phyloP scores from a whole-genome alignment of 129 eudicot species.

The Smallanthus sonchifolius region DNA sequence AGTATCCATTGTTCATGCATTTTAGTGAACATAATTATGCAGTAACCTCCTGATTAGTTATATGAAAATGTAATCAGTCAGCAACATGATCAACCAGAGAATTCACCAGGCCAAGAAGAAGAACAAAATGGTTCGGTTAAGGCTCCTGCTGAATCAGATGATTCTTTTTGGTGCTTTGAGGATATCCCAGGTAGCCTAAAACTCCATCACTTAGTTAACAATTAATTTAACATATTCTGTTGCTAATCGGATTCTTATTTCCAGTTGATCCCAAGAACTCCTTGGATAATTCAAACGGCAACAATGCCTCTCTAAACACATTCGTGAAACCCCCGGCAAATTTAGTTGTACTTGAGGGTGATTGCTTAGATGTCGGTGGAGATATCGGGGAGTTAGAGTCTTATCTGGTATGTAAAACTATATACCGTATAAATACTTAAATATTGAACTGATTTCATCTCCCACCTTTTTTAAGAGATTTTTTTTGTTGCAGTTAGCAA shows the following conservation, averaged over 20 bases:
- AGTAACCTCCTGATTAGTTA: conserved; percentile 17
- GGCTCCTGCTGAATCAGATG: conserved; percentile 60
- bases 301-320: conserved; percentile 34
- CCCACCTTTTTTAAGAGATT: neutral
- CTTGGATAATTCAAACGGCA: conserved; percentile 44
- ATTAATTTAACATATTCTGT: neutral
- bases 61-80: conserved; percentile 40
- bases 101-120: conserved; percentile 45
- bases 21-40: neutral
- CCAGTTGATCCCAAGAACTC: conserved; percentile 82
- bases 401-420: conserved; percentile 62
- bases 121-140: conserved; percentile 38
- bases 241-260: conserved; percentile 18
- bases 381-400: conserved; percentile 86
- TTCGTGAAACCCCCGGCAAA: conserved; percentile 91
- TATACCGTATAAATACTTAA: neutral
- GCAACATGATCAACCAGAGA: conserved; percentile 53
- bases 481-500: conserved; percentile 64
- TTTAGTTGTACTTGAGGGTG: conserved; percentile 91
- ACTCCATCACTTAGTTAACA: neutral
- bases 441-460: neutral
- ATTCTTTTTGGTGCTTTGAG: conserved; percentile 69
- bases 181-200: conserved; percentile 70
- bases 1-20: neutral
- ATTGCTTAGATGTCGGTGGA: conserved; percentile 78